phyloP scores from a whole-genome alignment of 2,329 filamentous ascomycete genomes.

The Hymenoscyphus occultus region DNA sequence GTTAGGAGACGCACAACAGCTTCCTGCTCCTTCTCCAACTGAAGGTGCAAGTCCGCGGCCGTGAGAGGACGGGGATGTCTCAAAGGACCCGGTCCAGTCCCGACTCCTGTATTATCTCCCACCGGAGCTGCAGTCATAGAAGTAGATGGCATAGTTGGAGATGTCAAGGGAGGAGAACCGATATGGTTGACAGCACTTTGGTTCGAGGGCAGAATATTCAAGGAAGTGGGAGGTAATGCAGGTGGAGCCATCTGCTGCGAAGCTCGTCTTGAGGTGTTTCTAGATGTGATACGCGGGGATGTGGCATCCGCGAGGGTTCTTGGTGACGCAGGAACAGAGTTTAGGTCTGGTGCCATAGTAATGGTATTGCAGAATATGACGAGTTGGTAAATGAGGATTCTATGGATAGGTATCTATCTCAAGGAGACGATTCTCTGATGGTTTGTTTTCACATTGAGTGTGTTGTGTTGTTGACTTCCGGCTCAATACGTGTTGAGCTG shows the following conservation, averaged over 20 bases:
- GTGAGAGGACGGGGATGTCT: conserved; percentile 86
- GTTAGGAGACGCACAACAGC: conserved; percentile 63
- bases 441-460: conserved; percentile 1
- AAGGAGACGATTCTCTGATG: not conserved
- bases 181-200: conserved; percentile 31
- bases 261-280: conserved; percentile 30
- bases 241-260: conserved; percentile 31
- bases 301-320: conserved; percentile 25
- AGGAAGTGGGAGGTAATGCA: conserved; percentile 21
- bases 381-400: not conserved
- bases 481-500: not conserved
- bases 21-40: conserved; percentile 94
- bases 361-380: not conserved
- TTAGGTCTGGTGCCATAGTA: conserved; percentile 38
- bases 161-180: conserved; percentile 27
- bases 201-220: conserved; percentile 35
- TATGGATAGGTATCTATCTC: not conserved
- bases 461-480: not conserved
- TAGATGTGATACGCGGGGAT: conserved; percentile 30
- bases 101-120: conserved; percentile 45
- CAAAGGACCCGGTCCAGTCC: conserved; percentile 65
- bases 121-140: conserved; percentile 12
- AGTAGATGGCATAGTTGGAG: conserved; percentile 23
- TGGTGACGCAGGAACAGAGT: conserved; percentile 36
- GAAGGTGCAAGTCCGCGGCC: conserved; percentile 80